A percentile compares a stretch with the other conserved stretches of the same genome.
Conservation (phyloP, 2,329 filamentous ascomycete genomes). For the Monosporascus ibericus region DNA sequence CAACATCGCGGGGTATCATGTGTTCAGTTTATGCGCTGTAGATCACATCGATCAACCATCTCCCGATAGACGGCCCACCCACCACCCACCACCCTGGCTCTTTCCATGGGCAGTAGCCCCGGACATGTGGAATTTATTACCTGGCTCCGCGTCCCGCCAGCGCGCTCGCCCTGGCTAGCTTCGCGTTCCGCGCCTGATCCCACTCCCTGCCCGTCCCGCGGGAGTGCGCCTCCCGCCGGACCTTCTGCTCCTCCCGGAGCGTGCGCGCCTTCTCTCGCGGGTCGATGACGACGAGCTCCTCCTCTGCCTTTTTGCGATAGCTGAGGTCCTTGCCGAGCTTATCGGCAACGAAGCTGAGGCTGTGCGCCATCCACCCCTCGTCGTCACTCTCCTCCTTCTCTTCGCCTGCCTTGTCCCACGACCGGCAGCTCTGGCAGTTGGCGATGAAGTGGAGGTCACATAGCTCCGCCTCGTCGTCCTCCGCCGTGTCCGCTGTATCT, state of each 20-base stretch:
- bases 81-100: too few species aligned
- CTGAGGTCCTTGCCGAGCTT: slow-evolving; percentile 84
- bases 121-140: slow-evolving; percentile 20
- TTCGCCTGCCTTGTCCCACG: slow-evolving; percentile 64
- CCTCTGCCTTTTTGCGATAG: slow-evolving; percentile 86
- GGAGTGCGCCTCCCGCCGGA: slow-evolving; percentile 47
- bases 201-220: slow-evolving; percentile 49
- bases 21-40: not conserved
- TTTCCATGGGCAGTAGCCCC: too few species aligned
- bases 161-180: slow-evolving; percentile 47
- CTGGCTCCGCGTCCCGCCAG: slow-evolving; percentile 51
- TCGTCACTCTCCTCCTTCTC: slow-evolving; percentile 53
- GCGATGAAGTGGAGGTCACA: slow-evolving; percentile 96
- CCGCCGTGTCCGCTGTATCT: slow-evolving; percentile 9
- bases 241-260: slow-evolving; percentile 58
- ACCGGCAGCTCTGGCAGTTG: slow-evolving; percentile 85
- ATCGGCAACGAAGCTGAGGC: slow-evolving; percentile 81
- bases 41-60: not conserved
- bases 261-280: slow-evolving; percentile 75
- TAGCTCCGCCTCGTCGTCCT: slow-evolving; percentile 65
- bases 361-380: slow-evolving; percentile 79
- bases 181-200: slow-evolving; percentile 53
- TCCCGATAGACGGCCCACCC: too few species aligned
- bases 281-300: slow-evolving; percentile 90
- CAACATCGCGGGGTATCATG: not conserved